Evolutionary conservation across 169 alveolate species (phyloP), one percentile per base, ranked within the genome.

Genomic region (Theileria sp.): DNA sequence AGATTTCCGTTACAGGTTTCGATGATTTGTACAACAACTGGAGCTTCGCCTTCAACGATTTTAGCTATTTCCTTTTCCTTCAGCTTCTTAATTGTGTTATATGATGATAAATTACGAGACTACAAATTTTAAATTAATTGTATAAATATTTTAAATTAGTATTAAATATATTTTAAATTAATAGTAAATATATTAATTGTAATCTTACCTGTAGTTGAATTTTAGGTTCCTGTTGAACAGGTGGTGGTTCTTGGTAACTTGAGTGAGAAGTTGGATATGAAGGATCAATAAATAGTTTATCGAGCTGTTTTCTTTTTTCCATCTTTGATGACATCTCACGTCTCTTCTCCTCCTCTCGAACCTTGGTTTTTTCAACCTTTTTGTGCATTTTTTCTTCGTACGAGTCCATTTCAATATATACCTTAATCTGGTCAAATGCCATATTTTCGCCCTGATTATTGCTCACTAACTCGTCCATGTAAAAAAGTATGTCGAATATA

Each of bases 311-410:
- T 79, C 94, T 95, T 67, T 93, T 95, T 75, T 95, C 97, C 73
- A 94, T 77, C 79, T 95, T 95, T 25, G 92, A 92, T n/a, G 98
- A 95, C 67, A 89, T 91, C 62, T 94, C 93, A 64, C 81, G 92
- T 60, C 96, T 88, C 34, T 95, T 88, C 74, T 93, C 98, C 60
- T 95, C 98, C 75, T 95, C 98, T 77, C 87, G 87, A 64, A 94
- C 94, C 80, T 91, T 91, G 32, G 86, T 68, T 60, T 87, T 84
- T 70, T 87, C 81, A 19, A 91, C 75, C 69, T 86, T 86, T 25
- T 88, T 87, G 70, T 91, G 92, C 68, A 80, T 78, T 75, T 88
- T 88, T 56, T 91, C 94, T 54, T 91, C 94, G 58, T 91, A 92
- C 9, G 94, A 91, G 66, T 91, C 94, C 94, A 91, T 91, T 44